A percentile compares a stretch with the other conserved stretches of the same genome.
phyloP scores from a whole-genome alignment of 176 grass and related monocot genomes.

The Cocos nucifera region DNA sequence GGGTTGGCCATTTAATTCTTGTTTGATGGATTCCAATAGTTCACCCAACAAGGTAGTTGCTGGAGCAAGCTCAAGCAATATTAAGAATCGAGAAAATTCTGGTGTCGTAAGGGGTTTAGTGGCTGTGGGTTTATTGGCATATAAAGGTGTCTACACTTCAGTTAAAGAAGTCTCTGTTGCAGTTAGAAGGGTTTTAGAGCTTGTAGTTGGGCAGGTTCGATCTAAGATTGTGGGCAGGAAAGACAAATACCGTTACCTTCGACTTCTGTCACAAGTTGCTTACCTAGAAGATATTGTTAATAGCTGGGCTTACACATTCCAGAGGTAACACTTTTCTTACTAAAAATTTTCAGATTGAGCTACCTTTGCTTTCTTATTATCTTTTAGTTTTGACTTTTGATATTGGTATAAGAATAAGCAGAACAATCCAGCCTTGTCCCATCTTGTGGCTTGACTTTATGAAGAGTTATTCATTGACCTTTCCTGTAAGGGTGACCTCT shows the following conservation, averaged over 20 bases:
- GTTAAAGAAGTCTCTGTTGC: conserved; percentile 69
- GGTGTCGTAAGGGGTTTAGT: conserved; percentile 58
- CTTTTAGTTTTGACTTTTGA: too few relatives aligned
- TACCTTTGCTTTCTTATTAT: conserved; percentile 12
- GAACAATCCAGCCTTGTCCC: too few relatives aligned
- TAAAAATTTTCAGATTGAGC: conserved; percentile 10
- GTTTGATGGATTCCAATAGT: conserved; percentile 42
- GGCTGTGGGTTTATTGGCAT: conserved; percentile 87
- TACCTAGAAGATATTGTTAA: conserved; percentile 83
- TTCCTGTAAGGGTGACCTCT: too few relatives aligned
- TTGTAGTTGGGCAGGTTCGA: conserved; percentile 61
- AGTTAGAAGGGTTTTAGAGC: conserved; percentile 85
- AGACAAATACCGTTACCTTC: conserved; percentile 51
- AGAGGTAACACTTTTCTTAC: conserved; percentile 37
- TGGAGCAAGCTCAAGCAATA: conserved; percentile 35
- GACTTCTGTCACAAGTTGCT: conserved; percentile 75
- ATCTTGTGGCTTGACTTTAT: too few relatives aligned
- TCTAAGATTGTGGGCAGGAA: conserved; percentile 65
- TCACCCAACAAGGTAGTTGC: conserved; percentile 32
- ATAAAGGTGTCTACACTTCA: conserved; percentile 68
- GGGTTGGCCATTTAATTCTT: conserved; percentile 96
- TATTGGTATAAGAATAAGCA: too few relatives aligned
- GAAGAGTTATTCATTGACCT: too few relatives aligned
- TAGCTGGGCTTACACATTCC: conserved; percentile 78
- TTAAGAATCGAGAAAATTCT: conserved; percentile 48